These are phyloP conservation scores for Trichosporon asahii DNA, from an alignment of 1,284 basidiomycete species.

Conservation along the genomic window DNA sequence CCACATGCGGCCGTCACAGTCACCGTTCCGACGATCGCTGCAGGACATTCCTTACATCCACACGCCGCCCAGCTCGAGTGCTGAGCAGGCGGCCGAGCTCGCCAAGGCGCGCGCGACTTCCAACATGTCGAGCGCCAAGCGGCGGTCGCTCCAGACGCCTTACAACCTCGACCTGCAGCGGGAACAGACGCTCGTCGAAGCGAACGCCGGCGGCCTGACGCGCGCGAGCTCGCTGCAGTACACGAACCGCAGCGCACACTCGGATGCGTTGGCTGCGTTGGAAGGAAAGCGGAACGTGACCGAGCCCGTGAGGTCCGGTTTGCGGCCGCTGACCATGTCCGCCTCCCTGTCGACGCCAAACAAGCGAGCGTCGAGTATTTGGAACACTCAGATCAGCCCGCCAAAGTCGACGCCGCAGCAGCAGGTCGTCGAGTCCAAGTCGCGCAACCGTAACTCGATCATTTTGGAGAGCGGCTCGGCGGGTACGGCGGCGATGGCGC, in stretches of 20 bases:
- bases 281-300: not conserved
- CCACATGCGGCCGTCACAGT: slow-evolving; percentile 7
- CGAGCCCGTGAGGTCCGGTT: slow-evolving; percentile 10
- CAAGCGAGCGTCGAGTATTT: not conserved
- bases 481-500: not conserved
- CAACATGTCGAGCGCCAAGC: slow-evolving; percentile 23
- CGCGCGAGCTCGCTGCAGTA: slow-evolving; percentile 19
- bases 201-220: slow-evolving; percentile 14
- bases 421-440: not conserved
- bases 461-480: not conserved
- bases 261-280: not conserved
- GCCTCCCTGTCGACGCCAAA: not conserved
- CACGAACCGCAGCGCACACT: not conserved
- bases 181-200: slow-evolving; percentile 12
- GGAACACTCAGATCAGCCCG: not conserved
- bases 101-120: slow-evolving; percentile 21
- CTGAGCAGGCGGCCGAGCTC: slow-evolving; percentile 18
- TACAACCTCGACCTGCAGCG: slow-evolving; percentile 10
- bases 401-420: not conserved
- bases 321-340: slow-evolving; percentile 7
- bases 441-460: slow-evolving; percentile 1
- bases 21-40: slow-evolving; percentile 22
- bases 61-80: slow-evolving; percentile 16
- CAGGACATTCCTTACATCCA: slow-evolving; percentile 25
- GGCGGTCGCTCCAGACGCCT: slow-evolving; percentile 19